Conservation (phyloP, 306 rosid genomes). For the Geum urbanum region DNA sequence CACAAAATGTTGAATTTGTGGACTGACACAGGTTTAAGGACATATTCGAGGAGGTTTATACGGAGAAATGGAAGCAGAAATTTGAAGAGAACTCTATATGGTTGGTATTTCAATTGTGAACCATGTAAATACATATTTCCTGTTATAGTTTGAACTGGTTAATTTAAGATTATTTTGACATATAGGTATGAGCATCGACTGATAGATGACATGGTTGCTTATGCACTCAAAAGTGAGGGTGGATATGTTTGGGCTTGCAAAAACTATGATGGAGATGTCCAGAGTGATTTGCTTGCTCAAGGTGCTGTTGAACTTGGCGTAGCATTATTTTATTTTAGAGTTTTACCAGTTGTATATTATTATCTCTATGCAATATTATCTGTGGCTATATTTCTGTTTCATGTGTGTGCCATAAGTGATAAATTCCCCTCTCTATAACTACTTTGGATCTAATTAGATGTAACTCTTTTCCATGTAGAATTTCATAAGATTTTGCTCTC, state of each 20-base stretch:
- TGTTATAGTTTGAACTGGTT: slow-evolving; percentile 18
- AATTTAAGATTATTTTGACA: slow-evolving; percentile 25
- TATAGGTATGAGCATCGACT: slow-evolving; percentile 97
- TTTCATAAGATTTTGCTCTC: background rate
- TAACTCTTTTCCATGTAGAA: background rate
- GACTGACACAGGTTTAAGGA: slow-evolving; percentile 72
- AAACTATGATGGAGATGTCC: slow-evolving; percentile 97
- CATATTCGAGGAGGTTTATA: slow-evolving; percentile 90
- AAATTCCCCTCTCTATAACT: background rate
- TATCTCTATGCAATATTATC: background rate
- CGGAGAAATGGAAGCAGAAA: slow-evolving; percentile 75
- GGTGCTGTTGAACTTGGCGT: slow-evolving; percentile 39
- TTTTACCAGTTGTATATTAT: background rate
- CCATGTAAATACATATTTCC: slow-evolving; percentile 1
- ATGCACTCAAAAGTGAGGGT: slow-evolving; percentile 90
- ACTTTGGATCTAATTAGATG: background rate
- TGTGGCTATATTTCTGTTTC: background rate
- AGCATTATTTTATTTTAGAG: background rate
- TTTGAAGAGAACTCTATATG: slow-evolving; percentile 89
- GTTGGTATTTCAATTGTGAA: slow-evolving; percentile 37
- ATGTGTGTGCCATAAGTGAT: background rate
- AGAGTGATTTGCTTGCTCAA: slow-evolving; percentile 97
- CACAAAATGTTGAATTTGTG: slow-evolving; percentile 18
- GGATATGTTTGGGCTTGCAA: slow-evolving; percentile 99
- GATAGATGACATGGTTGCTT: slow-evolving; percentile 99